Evolutionary conservation across 805 yeast genomes (phyloP).

Genomic region (Lipomyces orientalis): DNA sequence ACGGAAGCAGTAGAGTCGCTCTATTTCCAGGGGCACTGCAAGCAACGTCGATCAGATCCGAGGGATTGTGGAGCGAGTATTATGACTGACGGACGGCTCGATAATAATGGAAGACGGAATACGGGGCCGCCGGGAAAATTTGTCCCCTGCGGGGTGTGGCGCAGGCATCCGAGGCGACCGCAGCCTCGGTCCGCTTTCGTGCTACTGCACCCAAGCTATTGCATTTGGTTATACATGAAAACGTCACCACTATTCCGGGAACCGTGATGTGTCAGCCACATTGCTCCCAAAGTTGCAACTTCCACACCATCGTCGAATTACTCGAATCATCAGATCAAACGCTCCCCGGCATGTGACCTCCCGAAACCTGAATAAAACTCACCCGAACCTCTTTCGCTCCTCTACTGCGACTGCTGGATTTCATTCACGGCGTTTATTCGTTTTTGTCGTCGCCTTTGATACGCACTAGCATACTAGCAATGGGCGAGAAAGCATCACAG

Average conservation of each 20-base stretch:
- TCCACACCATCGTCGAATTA: background rate
- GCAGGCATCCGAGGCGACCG: background rate
- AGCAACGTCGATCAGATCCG: background rate
- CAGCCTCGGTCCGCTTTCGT: background rate
- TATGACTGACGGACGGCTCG: too few relatives aligned
- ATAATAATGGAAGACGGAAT: background rate
- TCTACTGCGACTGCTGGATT: background rate
- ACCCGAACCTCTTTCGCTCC: background rate
- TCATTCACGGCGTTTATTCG: background rate
- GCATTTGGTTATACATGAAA: background rate
- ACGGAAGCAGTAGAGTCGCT: too few relatives aligned
- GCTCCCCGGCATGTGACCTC: background rate
- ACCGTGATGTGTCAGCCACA: too few relatives aligned
- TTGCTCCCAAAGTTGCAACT: background rate
- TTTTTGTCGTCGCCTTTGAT: background rate
- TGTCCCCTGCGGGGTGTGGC: background rate
- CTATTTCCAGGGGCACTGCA: too few relatives aligned
- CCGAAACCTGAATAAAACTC: background rate
- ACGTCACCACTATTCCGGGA: background rate
- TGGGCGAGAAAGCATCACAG: background rate
- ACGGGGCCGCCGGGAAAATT: background rate
- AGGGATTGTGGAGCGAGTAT: too few relatives aligned
- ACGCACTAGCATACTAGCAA: background rate
- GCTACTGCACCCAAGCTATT: background rate
- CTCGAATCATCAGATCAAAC: background rate